These are phyloP conservation scores for Aspergillus uvarum DNA, from an alignment of 2,329 filamentous ascomycete genomes.

Conservation along the genomic window DNA sequence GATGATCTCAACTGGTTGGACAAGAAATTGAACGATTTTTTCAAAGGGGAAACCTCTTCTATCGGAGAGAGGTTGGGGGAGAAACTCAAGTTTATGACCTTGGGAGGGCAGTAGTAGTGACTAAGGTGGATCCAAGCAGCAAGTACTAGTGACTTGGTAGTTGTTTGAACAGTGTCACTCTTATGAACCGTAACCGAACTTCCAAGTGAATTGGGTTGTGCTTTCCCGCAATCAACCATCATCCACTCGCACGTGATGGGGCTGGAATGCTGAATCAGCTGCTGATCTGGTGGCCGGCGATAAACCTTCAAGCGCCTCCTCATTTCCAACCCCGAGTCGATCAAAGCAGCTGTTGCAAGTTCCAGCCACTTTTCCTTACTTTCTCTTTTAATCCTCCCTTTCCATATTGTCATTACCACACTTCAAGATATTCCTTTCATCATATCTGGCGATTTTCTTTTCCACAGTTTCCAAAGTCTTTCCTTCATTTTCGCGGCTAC, in stretches of 20 bases:
- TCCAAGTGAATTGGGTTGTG: not conserved
- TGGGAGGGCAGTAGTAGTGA: not conserved
- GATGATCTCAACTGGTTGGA: constrained; percentile 74
- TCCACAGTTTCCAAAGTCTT: constrained; percentile 1
- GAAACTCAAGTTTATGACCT: not conserved
- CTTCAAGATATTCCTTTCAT: not conserved
- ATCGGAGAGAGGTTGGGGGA: not conserved
- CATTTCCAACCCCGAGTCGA: constrained; percentile 2
- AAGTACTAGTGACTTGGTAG: too few relatives aligned
- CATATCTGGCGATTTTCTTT: not conserved
- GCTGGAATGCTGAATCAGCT: constrained; percentile 17
- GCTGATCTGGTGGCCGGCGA: constrained; percentile 6
- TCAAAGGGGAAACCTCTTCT: constrained; percentile 30
- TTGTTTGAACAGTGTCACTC: too few relatives aligned
- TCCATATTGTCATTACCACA: not conserved
- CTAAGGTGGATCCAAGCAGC: not conserved
- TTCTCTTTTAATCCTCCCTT: constrained; percentile 5
- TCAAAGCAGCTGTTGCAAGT: constrained; percentile 7
- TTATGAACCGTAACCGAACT: not conserved
- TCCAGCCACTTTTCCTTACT: constrained; percentile 11
- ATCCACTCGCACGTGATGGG: constrained; percentile 6
- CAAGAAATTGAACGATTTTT: constrained; percentile 56
- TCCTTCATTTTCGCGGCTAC: constrained; percentile 2
- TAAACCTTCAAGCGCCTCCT: constrained; percentile 12
- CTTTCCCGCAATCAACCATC: not conserved